These are phyloP conservation scores for Saccharomycopsis sp. DNA, from an alignment of 805 yeast genomes.

Conservation along the genomic window DNA sequence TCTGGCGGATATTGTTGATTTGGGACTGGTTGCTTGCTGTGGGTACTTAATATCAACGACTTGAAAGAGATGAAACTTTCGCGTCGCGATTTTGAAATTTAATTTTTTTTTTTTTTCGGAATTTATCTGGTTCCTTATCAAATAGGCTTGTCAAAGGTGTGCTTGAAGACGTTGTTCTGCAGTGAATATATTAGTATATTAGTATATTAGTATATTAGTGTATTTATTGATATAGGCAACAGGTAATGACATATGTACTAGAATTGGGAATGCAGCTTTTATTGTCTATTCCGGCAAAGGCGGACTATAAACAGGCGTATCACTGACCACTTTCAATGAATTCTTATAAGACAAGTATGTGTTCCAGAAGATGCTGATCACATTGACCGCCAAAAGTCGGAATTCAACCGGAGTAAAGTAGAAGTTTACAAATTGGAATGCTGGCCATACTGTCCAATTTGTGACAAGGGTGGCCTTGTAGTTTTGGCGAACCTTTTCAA, in stretches of 20 bases:
- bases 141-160: too few relatives aligned
- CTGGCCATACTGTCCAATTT: conserved; percentile 90
- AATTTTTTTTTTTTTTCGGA: not conserved
- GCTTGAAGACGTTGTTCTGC: too few relatives aligned
- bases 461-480: conserved; percentile 62
- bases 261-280: too few relatives aligned
- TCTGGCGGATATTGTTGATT: too few relatives aligned
- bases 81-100: not conserved
- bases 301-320: conserved; percentile 15
- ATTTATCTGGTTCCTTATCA: too few relatives aligned
- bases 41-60: not conserved
- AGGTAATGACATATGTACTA: too few relatives aligned
- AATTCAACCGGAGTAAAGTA: conserved; percentile 65
- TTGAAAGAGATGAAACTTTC: not conserved
- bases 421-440: conserved; percentile 75
- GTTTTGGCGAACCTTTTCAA: conserved; percentile 39
- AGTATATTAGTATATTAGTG: too few relatives aligned
- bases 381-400: conserved; percentile 62
- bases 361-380: conserved; percentile 78
- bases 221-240: too few relatives aligned
- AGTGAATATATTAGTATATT: too few relatives aligned
- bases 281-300: conserved; percentile 17
- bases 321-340: conserved; percentile 3
- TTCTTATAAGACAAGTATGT: conserved; percentile 64
- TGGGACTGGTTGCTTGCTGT: not conserved